Base-by-base conservation (phyloP, 2,329 filamentous ascomycete species). In the Alternaria sp. region DNA sequence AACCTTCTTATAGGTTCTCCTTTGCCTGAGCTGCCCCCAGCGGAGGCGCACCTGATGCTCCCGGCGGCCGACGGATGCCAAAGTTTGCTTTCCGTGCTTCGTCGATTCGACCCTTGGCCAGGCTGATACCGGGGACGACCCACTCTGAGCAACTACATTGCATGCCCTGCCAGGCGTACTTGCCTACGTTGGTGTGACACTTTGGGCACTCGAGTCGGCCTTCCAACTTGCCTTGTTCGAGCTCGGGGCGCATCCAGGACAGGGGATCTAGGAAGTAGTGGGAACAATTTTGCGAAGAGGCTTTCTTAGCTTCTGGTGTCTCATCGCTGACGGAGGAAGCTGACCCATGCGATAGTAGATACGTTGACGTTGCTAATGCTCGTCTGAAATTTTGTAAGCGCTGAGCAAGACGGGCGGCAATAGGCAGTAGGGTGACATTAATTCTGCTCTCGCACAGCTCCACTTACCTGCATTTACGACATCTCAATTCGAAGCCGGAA, bases 91-190 rank as follows among this genome's bases (percentile, higher is more conserved):
- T 77, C 60, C 76, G 75, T 46, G 85, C 82, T 72, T 96, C 90
- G 78, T 98, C 96, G 41, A 97, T 90, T 71, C 90, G 90, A 57
- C 91, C 90, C 79, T 90, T 92, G 58, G 93, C 90, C 65, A 98
- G 84, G 65, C 92, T 95, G 78, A 99, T 96, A 1, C 92, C 94
- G 9, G 96, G 95, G 55, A 94, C 92, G 21, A 97, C 87, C 95
- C 96, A 98, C 66, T 90, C 89, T 41, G 91, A 89, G 79, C 96
- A 99, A 76, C 89, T 96, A 82, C 96, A 99, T 78, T 89, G 90
- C 86, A 97, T 91, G 14, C 96, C 96, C 78, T 96, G 93, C 96
- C 96, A 99, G 56, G 95, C 92, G 77, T 97, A 99, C 72, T 96
- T 92, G 43, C 96, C 96, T 51, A 98, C 88, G 56, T 93, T 93